These are phyloP conservation scores for Didymosphaeria variabile DNA, from an alignment of 2,329 filamentous ascomycete species.

Conservation along the genomic window DNA sequence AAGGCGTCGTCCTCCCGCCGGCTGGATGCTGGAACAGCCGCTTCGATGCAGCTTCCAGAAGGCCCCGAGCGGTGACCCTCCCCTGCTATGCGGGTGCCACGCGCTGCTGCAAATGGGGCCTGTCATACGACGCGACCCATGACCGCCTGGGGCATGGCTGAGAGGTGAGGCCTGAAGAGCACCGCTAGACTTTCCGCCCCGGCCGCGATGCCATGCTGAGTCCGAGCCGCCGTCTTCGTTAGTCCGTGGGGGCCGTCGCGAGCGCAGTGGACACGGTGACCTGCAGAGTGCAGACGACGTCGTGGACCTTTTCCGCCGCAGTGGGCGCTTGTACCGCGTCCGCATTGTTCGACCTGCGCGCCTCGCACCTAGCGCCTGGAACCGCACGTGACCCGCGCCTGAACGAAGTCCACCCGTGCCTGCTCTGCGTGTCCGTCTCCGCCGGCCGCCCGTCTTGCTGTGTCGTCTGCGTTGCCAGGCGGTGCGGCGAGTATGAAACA, in stretches of 20 bases:
- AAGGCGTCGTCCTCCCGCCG: neutral
- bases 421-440: too few species aligned
- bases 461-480: neutral
- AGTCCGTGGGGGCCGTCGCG: conserved; percentile 12
- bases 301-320: conserved; percentile 3
- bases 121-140: conserved; percentile 21
- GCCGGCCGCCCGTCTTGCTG: neutral
- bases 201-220: conserved; percentile 9
- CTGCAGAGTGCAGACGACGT: conserved; percentile 5
- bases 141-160: conserved; percentile 20
- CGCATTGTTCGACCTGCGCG: conserved; percentile 1
- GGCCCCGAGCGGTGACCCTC: neutral
- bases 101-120: conserved; percentile 18
- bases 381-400: conserved; percentile 2
- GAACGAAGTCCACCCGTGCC: neutral
- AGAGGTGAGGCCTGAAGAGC: conserved; percentile 21
- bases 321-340: neutral
- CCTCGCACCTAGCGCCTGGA: neutral
- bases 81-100: conserved; percentile 16
- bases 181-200: conserved; percentile 25
- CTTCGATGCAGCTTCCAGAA: conserved; percentile 13
- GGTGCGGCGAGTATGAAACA: conserved; percentile 4
- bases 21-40: conserved; percentile 16
- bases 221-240: conserved; percentile 10
- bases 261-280: neutral